These are phyloP conservation scores for Cytidiella melzeri DNA, from an alignment of 768 basidiomycete genomes.

Conservation along the genomic window DNA sequence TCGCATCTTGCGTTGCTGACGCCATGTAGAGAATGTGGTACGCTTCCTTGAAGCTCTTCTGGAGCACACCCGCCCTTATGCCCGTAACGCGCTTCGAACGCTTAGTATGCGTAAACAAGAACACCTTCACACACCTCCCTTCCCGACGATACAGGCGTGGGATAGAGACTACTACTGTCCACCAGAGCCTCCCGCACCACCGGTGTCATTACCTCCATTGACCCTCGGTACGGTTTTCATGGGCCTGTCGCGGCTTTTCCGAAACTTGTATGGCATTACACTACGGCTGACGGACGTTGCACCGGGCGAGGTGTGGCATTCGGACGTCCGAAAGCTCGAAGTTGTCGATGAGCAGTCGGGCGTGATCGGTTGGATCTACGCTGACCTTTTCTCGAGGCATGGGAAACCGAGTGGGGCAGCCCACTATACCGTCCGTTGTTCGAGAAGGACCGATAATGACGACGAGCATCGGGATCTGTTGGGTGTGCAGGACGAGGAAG, in stretches of 20 bases:
- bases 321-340: slow-evolving; percentile 84
- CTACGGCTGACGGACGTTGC: slow-evolving; percentile 62
- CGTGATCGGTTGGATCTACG: slow-evolving; percentile 90
- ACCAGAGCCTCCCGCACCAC: slow-evolving; percentile 68
- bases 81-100: slow-evolving; percentile 63
- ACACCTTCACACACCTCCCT: slow-evolving; percentile 50
- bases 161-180: slow-evolving; percentile 93
- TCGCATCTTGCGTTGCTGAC: neutral
- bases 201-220: slow-evolving; percentile 64
- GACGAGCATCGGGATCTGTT: slow-evolving; percentile 63
- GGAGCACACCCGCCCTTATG: slow-evolving; percentile 73
- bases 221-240: slow-evolving; percentile 89
- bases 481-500: slow-evolving; percentile 31
- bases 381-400: slow-evolving; percentile 79
- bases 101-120: slow-evolving; percentile 68
- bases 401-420: slow-evolving; percentile 91
- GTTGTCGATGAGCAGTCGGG: slow-evolving; percentile 88
- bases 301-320: slow-evolving; percentile 85
- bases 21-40: slow-evolving; percentile 60
- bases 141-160: slow-evolving; percentile 85
- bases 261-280: slow-evolving; percentile 80
- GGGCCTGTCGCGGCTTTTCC: slow-evolving; percentile 87
- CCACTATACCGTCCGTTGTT: slow-evolving; percentile 97
- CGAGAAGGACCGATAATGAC: slow-evolving; percentile 87
- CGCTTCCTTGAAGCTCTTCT: slow-evolving; percentile 81